Conservation (phyloP, 768 basidiomycete species). For the Auricularia sp. region DNA sequence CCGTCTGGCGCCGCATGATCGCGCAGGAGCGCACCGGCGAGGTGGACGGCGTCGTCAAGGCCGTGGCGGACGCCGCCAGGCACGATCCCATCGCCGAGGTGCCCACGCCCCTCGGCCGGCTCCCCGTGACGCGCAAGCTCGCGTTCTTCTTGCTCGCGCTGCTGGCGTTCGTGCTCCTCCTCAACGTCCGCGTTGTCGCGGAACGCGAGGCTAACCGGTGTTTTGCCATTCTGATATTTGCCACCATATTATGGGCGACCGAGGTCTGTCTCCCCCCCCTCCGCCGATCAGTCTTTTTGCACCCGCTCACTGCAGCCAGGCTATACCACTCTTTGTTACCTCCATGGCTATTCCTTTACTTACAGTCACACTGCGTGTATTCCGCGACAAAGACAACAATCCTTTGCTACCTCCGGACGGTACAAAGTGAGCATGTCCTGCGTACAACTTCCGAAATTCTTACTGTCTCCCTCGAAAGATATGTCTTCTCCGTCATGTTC, state of each 20-base stretch:
- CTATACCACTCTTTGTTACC: constrained; percentile 96
- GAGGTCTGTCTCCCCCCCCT: constrained; percentile 48
- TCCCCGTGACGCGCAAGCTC: constrained; percentile 56
- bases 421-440: constrained; percentile 51
- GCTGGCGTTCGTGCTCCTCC: constrained; percentile 44
- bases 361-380: constrained; percentile 73
- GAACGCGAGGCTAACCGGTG: constrained; percentile 73
- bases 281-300: neutral
- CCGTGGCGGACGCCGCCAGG: constrained; percentile 13
- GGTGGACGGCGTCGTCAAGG: constrained; percentile 23
- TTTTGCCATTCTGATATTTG: constrained; percentile 79
- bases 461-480: constrained; percentile 33
- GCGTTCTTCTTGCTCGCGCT: constrained; percentile 50
- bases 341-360: constrained; percentile 82
- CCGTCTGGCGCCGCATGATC: constrained; percentile 96
- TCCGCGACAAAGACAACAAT: constrained; percentile 46
- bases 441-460: too few species aligned
- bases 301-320: constrained; percentile 34
- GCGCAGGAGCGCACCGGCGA: constrained; percentile 67
- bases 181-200: constrained; percentile 52
- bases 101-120: constrained; percentile 52
- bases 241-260: constrained; percentile 91
- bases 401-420: constrained; percentile 56
- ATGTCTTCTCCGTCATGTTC: constrained; percentile 91
- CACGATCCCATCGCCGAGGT: constrained; percentile 21